Conservation (phyloP, 345 rosid species). For the Cardamine occulta region DNA sequence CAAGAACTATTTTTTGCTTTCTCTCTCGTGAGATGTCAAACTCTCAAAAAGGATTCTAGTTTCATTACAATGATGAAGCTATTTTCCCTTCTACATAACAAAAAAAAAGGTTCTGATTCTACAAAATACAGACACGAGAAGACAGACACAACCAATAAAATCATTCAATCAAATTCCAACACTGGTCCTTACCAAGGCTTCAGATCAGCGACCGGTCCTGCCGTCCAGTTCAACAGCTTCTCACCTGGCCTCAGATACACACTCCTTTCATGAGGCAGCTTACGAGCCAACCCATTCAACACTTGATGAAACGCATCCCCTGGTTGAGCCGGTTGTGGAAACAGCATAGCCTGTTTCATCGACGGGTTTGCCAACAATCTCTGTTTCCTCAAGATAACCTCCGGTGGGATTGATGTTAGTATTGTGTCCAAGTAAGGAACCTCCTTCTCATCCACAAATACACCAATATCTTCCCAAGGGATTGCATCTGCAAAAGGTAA, state of each 20-base stretch:
- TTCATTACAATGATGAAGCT: conserved; percentile 21
- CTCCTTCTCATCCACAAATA: conserved; percentile 89
- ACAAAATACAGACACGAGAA: conserved; percentile 28
- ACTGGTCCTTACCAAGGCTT: conserved; percentile 79
- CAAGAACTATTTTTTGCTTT: not conserved
- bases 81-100: conserved; percentile 26
- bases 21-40: not conserved
- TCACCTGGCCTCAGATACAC: conserved; percentile 65
- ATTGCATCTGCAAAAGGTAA: conserved; percentile 97
- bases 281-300: conserved; percentile 92
- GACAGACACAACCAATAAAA: conserved; percentile 24
- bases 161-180: conserved; percentile 9
- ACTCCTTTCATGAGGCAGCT: conserved; percentile 71
- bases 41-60: conserved; percentile 16
- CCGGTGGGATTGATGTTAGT: conserved; percentile 87
- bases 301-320: conserved; percentile 99
- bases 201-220: conserved; percentile 88
- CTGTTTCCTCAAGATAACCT: conserved; percentile 86
- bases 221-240: conserved; percentile 88
- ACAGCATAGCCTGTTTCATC: conserved; percentile 95
- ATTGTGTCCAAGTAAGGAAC: conserved; percentile 89
- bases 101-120: conserved; percentile 5
- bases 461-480: conserved; percentile 99
- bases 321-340: conserved; percentile 92
- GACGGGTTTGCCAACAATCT: conserved; percentile 97